Evolutionary conservation across 345 rosid genomes (phyloP).

Genomic region (Eucalyptus pauciflora): DNA sequence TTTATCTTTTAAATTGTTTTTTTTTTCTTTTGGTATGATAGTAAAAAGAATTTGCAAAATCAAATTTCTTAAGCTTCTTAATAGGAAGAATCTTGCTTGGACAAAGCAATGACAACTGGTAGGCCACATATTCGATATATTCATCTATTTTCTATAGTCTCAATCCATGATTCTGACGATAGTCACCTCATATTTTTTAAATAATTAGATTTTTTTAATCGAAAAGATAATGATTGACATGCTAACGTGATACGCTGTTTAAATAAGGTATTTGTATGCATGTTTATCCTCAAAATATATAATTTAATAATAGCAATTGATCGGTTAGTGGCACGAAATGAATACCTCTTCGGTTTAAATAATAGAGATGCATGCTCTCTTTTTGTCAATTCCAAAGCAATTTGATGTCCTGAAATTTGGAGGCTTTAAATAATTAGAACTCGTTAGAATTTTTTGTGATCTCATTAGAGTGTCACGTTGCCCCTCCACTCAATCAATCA

Average conservation of each 20-base stretch:
- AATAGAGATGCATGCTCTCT: background rate
- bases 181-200: background rate
- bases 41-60: background rate
- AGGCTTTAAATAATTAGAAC: background rate
- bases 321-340: background rate
- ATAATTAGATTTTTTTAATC: background rate
- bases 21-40: too few species aligned
- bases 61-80: background rate
- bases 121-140: background rate
- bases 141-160: background rate
- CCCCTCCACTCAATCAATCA: background rate
- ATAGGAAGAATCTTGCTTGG: background rate
- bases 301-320: background rate
- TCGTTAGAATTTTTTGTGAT: background rate
- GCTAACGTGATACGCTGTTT: background rate
- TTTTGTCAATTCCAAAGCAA: background rate
- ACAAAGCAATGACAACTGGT: background rate
- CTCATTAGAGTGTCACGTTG: background rate
- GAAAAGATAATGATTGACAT: accelerated
- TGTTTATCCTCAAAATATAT: background rate
- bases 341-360: background rate
- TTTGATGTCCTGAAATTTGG: background rate
- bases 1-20: background rate
- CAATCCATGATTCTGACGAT: background rate
- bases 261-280: background rate